These are phyloP conservation scores for Mollisiaceae sp. DNA, from an alignment of 2,329 filamentous ascomycete genomes.

Conservation along the genomic window DNA sequence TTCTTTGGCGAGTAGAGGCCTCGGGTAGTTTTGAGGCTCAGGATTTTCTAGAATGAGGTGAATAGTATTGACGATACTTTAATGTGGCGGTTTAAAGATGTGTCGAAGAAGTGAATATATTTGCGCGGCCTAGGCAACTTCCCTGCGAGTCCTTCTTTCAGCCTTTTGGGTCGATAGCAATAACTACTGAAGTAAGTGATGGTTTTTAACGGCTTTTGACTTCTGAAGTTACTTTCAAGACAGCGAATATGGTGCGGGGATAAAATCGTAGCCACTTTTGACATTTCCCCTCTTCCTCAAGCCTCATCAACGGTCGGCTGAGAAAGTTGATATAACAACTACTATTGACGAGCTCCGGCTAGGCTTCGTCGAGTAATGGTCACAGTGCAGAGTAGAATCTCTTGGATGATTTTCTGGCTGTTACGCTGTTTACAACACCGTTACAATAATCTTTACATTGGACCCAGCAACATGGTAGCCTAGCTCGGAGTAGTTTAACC, in stretches of 20 bases:
- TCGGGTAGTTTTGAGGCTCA: neutral
- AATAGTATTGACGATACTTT: too few relatives aligned
- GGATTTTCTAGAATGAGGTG: too few relatives aligned
- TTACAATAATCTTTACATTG: neutral
- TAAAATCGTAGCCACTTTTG: neutral
- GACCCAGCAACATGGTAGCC: constrained; percentile 11
- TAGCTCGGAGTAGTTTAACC: neutral
- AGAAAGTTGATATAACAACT: neutral
- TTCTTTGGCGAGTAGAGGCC: neutral
- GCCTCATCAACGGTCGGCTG: neutral
- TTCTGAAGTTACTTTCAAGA: neutral
- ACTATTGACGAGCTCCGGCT: neutral
- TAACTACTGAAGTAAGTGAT: neutral
- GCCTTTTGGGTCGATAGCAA: neutral
- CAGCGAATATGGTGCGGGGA: neutral
- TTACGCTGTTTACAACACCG: neutral
- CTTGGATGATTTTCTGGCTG: neutral
- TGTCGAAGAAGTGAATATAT: neutral
- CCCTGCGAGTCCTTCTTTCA: neutral
- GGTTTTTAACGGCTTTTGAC: too few relatives aligned
- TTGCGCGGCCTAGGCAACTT: neutral
- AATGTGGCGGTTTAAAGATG: too few relatives aligned
- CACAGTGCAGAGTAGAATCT: neutral
- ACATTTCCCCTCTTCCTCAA: neutral
- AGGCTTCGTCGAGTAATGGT: neutral